These are phyloP conservation scores for Trebouxia sp. DNA, from an alignment of 139 green algal species.

Conservation along the genomic window DNA sequence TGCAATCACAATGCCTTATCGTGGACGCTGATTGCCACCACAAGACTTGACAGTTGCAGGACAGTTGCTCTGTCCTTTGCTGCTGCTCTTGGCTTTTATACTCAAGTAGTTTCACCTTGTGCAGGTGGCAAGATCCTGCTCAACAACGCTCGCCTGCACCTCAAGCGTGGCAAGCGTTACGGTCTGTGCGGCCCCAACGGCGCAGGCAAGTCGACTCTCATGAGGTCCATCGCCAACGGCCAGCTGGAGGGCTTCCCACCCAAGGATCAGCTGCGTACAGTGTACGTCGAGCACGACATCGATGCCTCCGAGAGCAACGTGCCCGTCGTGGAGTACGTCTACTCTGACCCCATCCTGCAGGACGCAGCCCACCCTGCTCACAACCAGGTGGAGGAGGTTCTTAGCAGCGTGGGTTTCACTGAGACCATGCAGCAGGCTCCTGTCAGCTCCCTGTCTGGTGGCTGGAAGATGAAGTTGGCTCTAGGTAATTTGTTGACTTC, in stretches of 20 bases:
- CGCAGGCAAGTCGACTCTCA: conserved; percentile 91
- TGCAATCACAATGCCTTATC: too few relatives aligned
- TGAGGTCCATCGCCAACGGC: conserved; percentile 96
- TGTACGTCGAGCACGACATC: conserved; percentile 95
- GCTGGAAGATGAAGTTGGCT: conserved; percentile 94
- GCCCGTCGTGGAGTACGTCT: conserved; percentile 68
- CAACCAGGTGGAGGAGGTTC: conserved; percentile 58
- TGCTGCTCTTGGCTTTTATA: neutral
- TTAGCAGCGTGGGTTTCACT: conserved; percentile 85
- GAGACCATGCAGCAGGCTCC: conserved; percentile 85
- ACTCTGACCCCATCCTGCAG: conserved; percentile 60
- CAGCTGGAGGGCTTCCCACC: conserved; percentile 91
- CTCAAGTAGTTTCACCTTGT: neutral
- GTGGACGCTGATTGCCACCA: too few relatives aligned
- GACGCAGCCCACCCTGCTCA: conserved; percentile 35
- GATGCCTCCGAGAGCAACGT: conserved; percentile 67
- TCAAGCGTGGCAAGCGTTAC: conserved; percentile 82
- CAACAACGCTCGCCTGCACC: conserved; percentile 81
- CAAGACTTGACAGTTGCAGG: too few relatives aligned
- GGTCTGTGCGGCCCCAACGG: conserved; percentile 96
- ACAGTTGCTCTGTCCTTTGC: neutral
- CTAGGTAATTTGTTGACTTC: conserved; percentile 43
- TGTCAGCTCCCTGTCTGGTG: conserved; percentile 79
- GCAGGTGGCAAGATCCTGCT: conserved; percentile 83
- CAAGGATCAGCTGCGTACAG: conserved; percentile 64